Base-by-base conservation (phyloP, 2,329 filamentous ascomycete species). In the Clarireedia hainanense region DNA sequence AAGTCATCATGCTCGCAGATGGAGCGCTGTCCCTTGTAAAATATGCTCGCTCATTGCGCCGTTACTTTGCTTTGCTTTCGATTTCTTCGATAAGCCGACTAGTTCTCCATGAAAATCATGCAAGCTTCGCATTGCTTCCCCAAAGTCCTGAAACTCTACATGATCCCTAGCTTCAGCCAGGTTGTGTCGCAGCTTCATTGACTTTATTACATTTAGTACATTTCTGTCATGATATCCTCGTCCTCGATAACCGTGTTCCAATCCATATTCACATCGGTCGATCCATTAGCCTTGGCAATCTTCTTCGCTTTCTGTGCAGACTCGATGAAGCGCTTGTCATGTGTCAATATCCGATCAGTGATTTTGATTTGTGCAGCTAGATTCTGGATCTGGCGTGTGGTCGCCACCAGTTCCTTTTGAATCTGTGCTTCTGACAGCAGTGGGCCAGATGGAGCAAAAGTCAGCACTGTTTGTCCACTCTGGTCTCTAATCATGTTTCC, bases 301-400 rank as follows among this genome's bases (percentile, higher is more conserved):
- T 79, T 27, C 52, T 61, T 64, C 14, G 77, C 75, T 62, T 77
- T 77, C 42, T 80, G 74, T 20, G 59, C 49, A 36, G 58, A 62
- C 50, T 74, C 76, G 5, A 83, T 69, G 61, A 82, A 85, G 23
- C 84, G 80, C 59, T 75, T 78, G 64, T 76, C 79, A n/a, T 75
- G 72, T 47, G 72, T 75, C 7, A 86, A 70, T 26, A 80, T 75
- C 53, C 79, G 75, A 60, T 80, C 77, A 2, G 77, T 78, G n/a
- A 73, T 68, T 60, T 73, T 73, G 63, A 81, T 77, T 52, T 80
- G 70, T 27, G 72, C 67, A 47, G 72, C 71, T 12, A 85, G 68
- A 12, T 63, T 62, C 56, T 74, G 70, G 45, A 85, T 72, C 10
- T 71, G 73, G 12, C 60, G 57, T 23, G 74, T 73, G 4, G 74